Evolutionary conservation across 2,329 filamentous ascomycete genomes (phyloP).

Genomic region (Phialophora chinensis): DNA sequence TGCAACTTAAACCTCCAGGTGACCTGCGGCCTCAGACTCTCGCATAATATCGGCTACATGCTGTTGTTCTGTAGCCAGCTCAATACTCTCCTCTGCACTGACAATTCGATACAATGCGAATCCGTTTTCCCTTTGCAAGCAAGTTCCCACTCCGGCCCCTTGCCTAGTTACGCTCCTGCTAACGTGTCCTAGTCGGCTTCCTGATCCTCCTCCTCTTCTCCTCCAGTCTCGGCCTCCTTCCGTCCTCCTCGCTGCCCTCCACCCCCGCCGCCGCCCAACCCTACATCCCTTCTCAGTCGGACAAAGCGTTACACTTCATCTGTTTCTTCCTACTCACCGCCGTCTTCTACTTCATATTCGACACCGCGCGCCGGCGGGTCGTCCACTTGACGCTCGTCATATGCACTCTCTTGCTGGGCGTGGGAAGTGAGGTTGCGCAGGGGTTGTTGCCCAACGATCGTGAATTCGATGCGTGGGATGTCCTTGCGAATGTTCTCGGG

Average conservation of each 20-base stretch:
- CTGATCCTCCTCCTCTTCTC: conserved; percentile 71
- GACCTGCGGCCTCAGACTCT: neutral
- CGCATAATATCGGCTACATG: neutral
- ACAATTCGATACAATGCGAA: conserved; percentile 67
- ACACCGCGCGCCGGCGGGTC: conserved; percentile 83
- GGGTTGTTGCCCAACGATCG: conserved; percentile 73
- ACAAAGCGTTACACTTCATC: conserved; percentile 85
- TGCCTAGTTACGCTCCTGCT: conserved; percentile 6
- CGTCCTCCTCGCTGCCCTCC: conserved; percentile 47
- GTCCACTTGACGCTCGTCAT: conserved; percentile 81
- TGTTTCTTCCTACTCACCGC: conserved; percentile 88
- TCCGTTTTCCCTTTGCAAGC: conserved; percentile 90
- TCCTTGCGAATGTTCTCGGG: conserved; percentile 84
- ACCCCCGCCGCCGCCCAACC: conserved; percentile 44
- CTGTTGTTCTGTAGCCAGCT: neutral
- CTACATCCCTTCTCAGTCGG: conserved; percentile 69
- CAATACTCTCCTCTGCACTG: neutral
- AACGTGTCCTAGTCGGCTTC: conserved; percentile 64
- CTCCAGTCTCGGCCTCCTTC: conserved; percentile 79
- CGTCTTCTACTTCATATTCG: conserved; percentile 94
- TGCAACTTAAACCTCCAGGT: neutral
- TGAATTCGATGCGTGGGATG: conserved; percentile 78
- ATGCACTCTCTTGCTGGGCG: conserved; percentile 68
- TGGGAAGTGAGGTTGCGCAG: conserved; percentile 65
- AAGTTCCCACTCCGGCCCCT: conserved; percentile 45